Percentiles rank a stretch among this genome's conserved stretches.
phyloP scores from a whole-genome alignment of 2,329 filamentous ascomycete species.

The Colletotrichum acutatum region DNA sequence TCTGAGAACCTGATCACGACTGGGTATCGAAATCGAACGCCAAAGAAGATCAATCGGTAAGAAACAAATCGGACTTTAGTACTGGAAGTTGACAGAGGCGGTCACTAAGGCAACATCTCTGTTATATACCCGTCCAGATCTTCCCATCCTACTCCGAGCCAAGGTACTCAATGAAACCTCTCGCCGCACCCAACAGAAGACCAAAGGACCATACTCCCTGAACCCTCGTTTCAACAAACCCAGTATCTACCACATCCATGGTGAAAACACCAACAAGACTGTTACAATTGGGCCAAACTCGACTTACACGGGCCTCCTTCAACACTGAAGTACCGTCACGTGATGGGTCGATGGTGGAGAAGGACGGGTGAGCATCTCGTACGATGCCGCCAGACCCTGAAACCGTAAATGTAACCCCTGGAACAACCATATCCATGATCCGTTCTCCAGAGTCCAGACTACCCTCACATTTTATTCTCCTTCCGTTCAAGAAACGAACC shows the following conservation, averaged over 20 bases:
- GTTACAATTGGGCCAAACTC: background rate
- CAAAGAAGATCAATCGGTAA: background rate
- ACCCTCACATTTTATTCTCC: background rate
- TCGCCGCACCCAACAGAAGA: background rate
- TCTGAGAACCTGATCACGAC: background rate
- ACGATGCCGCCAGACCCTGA: constrained; percentile 33
- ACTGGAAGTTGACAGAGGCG: background rate
- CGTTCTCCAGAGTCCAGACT: background rate
- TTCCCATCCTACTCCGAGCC: background rate
- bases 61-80: background rate
- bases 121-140: background rate
- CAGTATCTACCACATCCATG: background rate
- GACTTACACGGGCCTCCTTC: constrained; percentile 27
- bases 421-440: background rate
- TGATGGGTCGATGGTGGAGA: constrained; percentile 30
- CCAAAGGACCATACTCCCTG: background rate
- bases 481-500: background rate
- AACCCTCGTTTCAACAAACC: background rate
- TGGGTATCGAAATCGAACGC: background rate
- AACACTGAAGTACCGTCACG: constrained; percentile 1
- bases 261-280: background rate
- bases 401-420: constrained; percentile 32
- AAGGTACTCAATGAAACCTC: background rate
- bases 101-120: background rate
- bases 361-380: constrained; percentile 26